Percentiles rank a stretch among this genome's conserved stretches.
Evolutionary conservation across 2,329 filamentous ascomycete genomes (phyloP).

Genomic region (Ambrosiella xylebori): DNA sequence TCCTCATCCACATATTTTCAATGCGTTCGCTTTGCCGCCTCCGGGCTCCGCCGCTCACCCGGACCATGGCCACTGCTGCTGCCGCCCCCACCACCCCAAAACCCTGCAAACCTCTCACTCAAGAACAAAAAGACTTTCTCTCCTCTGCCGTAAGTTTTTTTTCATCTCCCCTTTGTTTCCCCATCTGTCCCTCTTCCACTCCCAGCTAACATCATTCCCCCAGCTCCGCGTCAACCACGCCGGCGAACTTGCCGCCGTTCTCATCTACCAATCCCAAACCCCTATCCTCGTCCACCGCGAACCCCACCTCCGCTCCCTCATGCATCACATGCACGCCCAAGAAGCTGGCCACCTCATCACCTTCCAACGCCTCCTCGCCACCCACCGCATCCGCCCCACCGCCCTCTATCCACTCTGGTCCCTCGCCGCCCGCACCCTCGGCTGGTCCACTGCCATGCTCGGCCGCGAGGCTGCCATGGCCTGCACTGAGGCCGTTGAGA

Average conservation of each 20-base stretch:
- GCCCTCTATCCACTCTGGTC: conserved; percentile 87
- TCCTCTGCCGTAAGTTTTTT: conserved; percentile 44
- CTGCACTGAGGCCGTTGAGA: conserved; percentile 95
- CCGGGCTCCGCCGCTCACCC: neutral
- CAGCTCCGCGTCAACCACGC: conserved; percentile 91
- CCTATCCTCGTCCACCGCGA: conserved; percentile 63
- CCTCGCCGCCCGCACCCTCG: conserved; percentile 58
- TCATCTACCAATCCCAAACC: conserved; percentile 84
- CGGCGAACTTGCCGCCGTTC: conserved; percentile 85
- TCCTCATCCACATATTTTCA: neutral
- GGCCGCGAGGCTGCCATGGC: conserved; percentile 94
- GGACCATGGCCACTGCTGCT: conserved; percentile 1
- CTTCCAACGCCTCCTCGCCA: conserved; percentile 69
- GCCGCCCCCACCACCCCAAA: conserved; percentile 17
- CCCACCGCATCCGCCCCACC: conserved; percentile 81
- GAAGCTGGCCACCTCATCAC: conserved; percentile 73
- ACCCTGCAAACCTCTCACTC: conserved; percentile 39
- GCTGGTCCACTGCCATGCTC: conserved; percentile 78
- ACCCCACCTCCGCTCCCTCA: conserved; percentile 74
- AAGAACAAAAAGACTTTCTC: conserved; percentile 56
- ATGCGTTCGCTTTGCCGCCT: neutral
- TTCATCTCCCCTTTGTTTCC: neutral
- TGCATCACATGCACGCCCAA: conserved; percentile 97
- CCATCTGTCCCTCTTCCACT: neutral
- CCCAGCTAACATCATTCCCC: neutral